A percentile compares a stretch with the other conserved stretches of the same genome.
These are phyloP conservation scores for Zygoascus tannicola DNA, from an alignment of 805 yeast genomes.

Conservation along the genomic window DNA sequence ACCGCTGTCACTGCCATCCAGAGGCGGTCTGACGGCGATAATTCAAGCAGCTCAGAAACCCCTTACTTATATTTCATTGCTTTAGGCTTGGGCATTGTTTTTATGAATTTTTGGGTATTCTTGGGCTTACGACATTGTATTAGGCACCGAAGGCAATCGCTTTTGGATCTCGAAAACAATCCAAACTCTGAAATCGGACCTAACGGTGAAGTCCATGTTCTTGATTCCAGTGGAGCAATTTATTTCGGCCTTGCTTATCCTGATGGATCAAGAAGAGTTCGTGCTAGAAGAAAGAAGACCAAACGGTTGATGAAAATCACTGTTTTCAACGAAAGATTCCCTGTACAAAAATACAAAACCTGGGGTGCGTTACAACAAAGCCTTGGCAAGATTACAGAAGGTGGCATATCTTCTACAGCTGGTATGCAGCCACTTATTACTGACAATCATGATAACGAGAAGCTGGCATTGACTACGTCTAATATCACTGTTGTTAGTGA, in stretches of 20 bases:
- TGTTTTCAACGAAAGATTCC: constrained; percentile 25
- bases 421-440: constrained; percentile 1
- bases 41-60: constrained; percentile 7
- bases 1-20: constrained; percentile 2
- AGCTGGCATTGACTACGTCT: background rate
- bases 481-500: background rate
- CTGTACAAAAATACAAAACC: constrained; percentile 22
- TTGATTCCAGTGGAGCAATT: background rate
- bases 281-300: constrained; percentile 15
- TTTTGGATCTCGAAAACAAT: constrained; percentile 1
- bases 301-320: constrained; percentile 22
- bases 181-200: constrained; percentile 4
- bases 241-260: constrained; percentile 15
- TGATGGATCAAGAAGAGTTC: constrained; percentile 10
- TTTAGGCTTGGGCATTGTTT: constrained; percentile 29
- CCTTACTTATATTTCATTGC: constrained; percentile 30
- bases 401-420: constrained; percentile 14
- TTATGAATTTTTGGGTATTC: constrained; percentile 29
- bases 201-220: background rate
- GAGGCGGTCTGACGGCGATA: background rate
- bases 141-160: constrained; percentile 15
- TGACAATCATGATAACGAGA: background rate
- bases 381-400: constrained; percentile 13
- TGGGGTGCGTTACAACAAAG: constrained; percentile 23
- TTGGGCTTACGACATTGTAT: constrained; percentile 27